Evolutionary conservation across 495 filamentous ascomycete genomes (phyloP), one percentile per base, ranked within the genome.

Genomic region (Daldinia vernicosa): DNA sequence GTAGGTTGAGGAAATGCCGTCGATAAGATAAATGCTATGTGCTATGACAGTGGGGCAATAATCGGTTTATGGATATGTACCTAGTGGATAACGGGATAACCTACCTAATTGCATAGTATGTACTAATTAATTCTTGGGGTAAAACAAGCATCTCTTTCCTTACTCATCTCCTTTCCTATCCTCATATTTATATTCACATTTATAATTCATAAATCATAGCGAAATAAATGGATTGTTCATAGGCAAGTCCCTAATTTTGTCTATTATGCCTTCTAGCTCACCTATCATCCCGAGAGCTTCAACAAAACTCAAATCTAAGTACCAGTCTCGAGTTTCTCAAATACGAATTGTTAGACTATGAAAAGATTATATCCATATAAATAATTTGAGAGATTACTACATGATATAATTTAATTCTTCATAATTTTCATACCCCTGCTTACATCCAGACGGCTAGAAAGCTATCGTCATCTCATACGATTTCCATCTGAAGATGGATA

Each of bases 21-120:
- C 12, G 57, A 67, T 67, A 67, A 60, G 63, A 59, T 59, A 53
- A 51, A 15, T 15, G 9, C 2, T 4, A 26, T 17, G 2, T 27
- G 26, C 3, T n/a, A 15, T 54, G 55, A 58, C 26, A 22, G 53
- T 2, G 32, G 33, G 33, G 28, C 32, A 45, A 50, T 28, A 35
- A 35, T 35, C 26, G 26, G 26, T 27, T 27, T 27, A 27, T 27
- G 26, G 26, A 27, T 27, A 27, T 27, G 26, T 27, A n/a, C n/a
- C n/a, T n/a, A 27, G 26, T 27, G 26, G 26, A n/a, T n/a, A n/a
- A n/a, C n/a, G n/a, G n/a, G n/a, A n/a, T n/a, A n/a, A n/a, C n/a
- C n/a, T n/a, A n/a, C n/a, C n/a, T n/a, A n/a, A n/a, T n/a, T n/a
- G n/a, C n/a, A n/a, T n/a, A n/a, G n/a, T n/a, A n/a, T n/a, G n/a